Conservation (phyloP, 2,329 filamentous ascomycete genomes). For the Cladosporium sp. region DNA sequence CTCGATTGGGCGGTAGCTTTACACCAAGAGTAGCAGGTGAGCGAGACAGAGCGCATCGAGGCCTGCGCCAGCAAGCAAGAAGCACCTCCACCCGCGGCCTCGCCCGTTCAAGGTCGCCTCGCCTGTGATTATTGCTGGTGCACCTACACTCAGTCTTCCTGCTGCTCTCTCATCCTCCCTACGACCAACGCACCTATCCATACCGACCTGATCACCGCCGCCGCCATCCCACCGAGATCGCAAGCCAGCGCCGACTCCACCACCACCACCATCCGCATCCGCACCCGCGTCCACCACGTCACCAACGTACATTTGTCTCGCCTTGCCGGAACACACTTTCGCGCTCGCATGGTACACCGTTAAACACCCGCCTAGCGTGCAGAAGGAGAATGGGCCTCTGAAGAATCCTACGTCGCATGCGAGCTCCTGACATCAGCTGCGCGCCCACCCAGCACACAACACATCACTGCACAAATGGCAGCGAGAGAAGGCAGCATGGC, state of each 20-base stretch:
- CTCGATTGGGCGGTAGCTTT: not conserved
- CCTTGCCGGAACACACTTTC: not conserved
- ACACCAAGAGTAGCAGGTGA: not conserved
- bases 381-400: constrained; percentile 4
- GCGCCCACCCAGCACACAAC: not conserved
- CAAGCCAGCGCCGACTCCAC: not conserved
- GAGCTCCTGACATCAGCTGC: not conserved
- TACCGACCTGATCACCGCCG: not conserved
- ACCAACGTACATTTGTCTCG: constrained; percentile 10
- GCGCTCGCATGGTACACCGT: constrained; percentile 11
- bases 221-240: not conserved
- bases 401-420: not conserved
- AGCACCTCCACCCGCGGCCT: not conserved
- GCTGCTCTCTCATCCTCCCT: not conserved
- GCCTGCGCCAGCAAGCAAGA: not conserved
- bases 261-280: not conserved
- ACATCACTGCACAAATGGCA: constrained; percentile 18
- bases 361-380: constrained; percentile 7
- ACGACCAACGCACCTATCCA: not conserved
- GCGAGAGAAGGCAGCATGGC: constrained; percentile 21
- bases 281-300: constrained; percentile 7
- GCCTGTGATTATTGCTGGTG: not conserved
- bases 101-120: not conserved
- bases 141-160: not conserved
- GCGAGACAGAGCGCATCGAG: not conserved